A percentile compares a stretch with the other conserved stretches of the same genome.
These are phyloP conservation scores for Arthrobotrys sinensis DNA, from an alignment of 2,329 filamentous ascomycete genomes.

Conservation along the genomic window DNA sequence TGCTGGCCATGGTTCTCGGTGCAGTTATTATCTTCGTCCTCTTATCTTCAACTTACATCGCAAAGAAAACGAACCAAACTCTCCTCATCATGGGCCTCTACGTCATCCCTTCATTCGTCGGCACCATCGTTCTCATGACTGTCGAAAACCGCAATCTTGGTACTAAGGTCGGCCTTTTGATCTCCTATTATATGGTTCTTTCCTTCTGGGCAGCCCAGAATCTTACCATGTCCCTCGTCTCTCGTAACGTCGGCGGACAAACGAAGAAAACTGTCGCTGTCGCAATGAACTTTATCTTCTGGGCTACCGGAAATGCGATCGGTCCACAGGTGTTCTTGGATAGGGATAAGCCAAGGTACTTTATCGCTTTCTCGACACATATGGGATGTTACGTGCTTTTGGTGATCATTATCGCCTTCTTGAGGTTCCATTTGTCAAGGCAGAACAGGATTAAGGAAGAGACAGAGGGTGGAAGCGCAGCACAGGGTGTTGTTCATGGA, in stretches of 20 bases:
- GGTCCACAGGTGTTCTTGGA: conserved; percentile 77
- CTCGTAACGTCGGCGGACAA: conserved; percentile 79
- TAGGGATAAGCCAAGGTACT: conserved; percentile 76
- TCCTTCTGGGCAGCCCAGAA: conserved; percentile 83
- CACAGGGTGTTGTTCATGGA: conserved; percentile 70
- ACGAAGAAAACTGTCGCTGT: conserved; percentile 81
- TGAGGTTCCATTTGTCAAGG: conserved; percentile 74
- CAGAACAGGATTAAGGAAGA: conserved; percentile 74
- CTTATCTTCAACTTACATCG: conserved; percentile 77
- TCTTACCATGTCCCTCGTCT: conserved; percentile 77
- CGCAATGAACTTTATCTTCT: conserved; percentile 79
- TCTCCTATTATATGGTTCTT: conserved; percentile 82
- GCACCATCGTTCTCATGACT: conserved; percentile 81
- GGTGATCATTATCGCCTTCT: conserved; percentile 73
- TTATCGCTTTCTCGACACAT: conserved; percentile 79
- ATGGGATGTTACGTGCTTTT: conserved; percentile 78
- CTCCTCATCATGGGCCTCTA: conserved; percentile 77
- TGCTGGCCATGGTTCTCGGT: conserved; percentile 82
- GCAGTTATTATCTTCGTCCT: conserved; percentile 81
- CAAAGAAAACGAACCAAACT: conserved; percentile 79
- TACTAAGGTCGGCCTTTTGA: conserved; percentile 77
- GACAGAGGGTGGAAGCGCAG: conserved; percentile 68
- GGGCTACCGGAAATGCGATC: conserved; percentile 78
- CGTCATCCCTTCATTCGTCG: conserved; percentile 78
- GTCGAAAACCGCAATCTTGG: conserved; percentile 74